A percentile compares a stretch with the other conserved stretches of the same genome.
phyloP scores from a whole-genome alignment of 495 filamentous ascomycete genomes.

The Lophiotrema nucula region DNA sequence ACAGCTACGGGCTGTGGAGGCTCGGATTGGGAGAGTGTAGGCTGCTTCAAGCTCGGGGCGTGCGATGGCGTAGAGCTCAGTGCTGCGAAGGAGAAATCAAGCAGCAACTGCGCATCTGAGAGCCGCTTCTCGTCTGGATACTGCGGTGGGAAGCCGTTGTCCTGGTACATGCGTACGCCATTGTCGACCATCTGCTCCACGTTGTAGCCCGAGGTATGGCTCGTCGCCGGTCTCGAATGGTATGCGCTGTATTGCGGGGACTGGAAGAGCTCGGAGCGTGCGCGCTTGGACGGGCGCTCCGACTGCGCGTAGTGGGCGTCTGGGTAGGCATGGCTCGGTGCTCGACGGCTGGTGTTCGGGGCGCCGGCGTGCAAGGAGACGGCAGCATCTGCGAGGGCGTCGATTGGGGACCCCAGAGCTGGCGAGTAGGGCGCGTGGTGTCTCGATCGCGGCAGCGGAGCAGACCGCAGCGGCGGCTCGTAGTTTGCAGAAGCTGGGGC shows the following conservation, averaged over 20 bases:
- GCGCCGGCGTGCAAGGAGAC: slow-evolving; percentile 27
- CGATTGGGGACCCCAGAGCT: slow-evolving; percentile 36
- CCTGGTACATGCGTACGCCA: slow-evolving; percentile 26
- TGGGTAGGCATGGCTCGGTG: slow-evolving; percentile 18
- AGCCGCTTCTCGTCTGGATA: slow-evolving; percentile 26
- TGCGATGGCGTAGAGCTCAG: slow-evolving; percentile 1
- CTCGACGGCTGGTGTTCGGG: slow-evolving; percentile 12
- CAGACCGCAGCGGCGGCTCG: slow-evolving; percentile 16
- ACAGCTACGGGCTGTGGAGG: background rate
- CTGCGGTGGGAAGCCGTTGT: slow-evolving; percentile 1
- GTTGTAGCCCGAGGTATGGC: slow-evolving; percentile 41
- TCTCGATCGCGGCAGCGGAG: slow-evolving; percentile 21
- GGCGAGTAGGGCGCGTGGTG: slow-evolving; percentile 13
- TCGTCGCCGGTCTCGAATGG: slow-evolving; percentile 46
- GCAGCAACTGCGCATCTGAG: slow-evolving; percentile 30
- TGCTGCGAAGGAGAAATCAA: slow-evolving; percentile 23
- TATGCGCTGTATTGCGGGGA: slow-evolving; percentile 48
- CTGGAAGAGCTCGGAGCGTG: slow-evolving; percentile 56
- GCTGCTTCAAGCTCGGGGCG: background rate
- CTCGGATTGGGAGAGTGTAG: slow-evolving; percentile 15
- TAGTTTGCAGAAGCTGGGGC: background rate
- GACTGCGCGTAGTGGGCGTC: slow-evolving; percentile 29
- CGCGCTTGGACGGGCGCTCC: slow-evolving; percentile 60
- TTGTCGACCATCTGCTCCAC: slow-evolving; percentile 35
- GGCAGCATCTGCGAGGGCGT: slow-evolving; percentile 36